phyloP scores from a whole-genome alignment of 2,329 filamentous ascomycete species.

The Cryphonectria naterciae region DNA sequence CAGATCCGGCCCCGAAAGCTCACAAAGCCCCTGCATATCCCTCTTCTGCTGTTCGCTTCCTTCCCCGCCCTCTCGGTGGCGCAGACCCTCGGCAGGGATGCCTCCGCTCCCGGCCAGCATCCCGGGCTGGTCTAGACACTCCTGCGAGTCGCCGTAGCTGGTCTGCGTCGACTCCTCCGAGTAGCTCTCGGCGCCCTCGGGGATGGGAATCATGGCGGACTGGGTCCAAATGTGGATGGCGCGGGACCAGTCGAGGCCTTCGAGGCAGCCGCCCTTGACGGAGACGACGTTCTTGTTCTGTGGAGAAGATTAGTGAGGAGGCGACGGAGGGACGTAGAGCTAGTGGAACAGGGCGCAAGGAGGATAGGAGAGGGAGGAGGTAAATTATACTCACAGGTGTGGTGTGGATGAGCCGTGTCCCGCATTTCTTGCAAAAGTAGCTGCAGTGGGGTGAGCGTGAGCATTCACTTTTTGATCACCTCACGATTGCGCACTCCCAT shows the following conservation, averaged over 20 bases:
- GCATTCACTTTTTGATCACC: neutral
- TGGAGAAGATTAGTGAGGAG: neutral
- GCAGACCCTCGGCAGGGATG: neutral
- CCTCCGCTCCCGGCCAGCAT: constrained; percentile 43
- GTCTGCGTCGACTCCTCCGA: constrained; percentile 53
- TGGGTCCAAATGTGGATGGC: constrained; percentile 72
- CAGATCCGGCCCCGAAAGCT: constrained; percentile 13
- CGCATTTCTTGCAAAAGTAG: constrained; percentile 70
- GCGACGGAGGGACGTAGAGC: neutral
- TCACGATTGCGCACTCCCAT: neutral
- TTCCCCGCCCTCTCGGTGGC: neutral
- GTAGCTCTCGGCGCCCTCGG: constrained; percentile 63
- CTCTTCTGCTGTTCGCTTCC: constrained; percentile 2
- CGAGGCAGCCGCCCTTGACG: constrained; percentile 70
- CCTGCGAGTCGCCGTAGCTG: constrained; percentile 49
- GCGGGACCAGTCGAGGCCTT: constrained; percentile 62
- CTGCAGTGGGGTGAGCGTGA: constrained; percentile 39
- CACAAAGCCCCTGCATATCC: constrained; percentile 17
- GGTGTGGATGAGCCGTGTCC: constrained; percentile 66
- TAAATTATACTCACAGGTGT: constrained; percentile 50
- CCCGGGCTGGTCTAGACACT: constrained; percentile 52
- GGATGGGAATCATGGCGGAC: constrained; percentile 69
- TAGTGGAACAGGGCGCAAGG: neutral
- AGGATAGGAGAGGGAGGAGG: neutral
- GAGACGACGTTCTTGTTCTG: constrained; percentile 63